Percentiles rank a stretch among this genome's conserved stretches.
phyloP scores from a whole-genome alignment of 352 stramenopile genomes.

The Pythium scleroteichum region DNA sequence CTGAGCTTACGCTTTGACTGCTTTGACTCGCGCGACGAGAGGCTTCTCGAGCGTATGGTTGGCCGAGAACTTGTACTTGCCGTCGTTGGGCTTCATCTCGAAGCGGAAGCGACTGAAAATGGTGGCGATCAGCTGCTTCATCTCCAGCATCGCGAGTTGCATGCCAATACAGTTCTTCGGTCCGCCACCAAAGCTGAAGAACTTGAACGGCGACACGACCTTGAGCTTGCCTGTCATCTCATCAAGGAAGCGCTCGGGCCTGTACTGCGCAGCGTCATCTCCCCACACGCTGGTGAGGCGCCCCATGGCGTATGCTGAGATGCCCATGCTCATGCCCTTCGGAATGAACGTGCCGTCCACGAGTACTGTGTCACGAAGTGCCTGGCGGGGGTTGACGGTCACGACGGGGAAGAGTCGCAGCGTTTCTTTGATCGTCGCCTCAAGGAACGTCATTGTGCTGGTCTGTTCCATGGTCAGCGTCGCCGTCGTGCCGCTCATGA shows the following conservation, averaged over 20 bases:
- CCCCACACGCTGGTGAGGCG: constrained; percentile 35
- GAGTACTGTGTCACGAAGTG: constrained; percentile 31
- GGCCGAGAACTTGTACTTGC: constrained; percentile 20
- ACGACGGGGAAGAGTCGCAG: constrained; percentile 40
- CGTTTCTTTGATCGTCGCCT: constrained; percentile 38
- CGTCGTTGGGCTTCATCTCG: constrained; percentile 23
- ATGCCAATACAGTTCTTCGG: constrained; percentile 45
- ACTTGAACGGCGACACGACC: constrained; percentile 37
- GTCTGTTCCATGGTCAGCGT: constrained; percentile 23
- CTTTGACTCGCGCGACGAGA: neutral
- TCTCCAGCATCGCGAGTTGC: constrained; percentile 46
- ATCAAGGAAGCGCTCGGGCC: constrained; percentile 34
- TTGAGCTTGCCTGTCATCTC: constrained; percentile 9
- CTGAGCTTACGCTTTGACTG: too few species aligned
- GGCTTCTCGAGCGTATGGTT: constrained; percentile 17
- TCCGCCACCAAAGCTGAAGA: constrained; percentile 13
- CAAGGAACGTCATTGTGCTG: constrained; percentile 17
- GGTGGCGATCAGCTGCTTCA: constrained; percentile 37
- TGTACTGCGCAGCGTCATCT: constrained; percentile 32
- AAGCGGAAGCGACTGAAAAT: constrained; percentile 41
- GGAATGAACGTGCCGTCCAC: constrained; percentile 37
- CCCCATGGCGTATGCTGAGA: constrained; percentile 35
- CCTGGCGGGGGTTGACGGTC: constrained; percentile 30
- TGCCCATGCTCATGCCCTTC: constrained; percentile 28
- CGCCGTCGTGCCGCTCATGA: constrained; percentile 11